Conservation (phyloP, 23 red algal genomes). For the Cyanidium caldarium region DNA sequence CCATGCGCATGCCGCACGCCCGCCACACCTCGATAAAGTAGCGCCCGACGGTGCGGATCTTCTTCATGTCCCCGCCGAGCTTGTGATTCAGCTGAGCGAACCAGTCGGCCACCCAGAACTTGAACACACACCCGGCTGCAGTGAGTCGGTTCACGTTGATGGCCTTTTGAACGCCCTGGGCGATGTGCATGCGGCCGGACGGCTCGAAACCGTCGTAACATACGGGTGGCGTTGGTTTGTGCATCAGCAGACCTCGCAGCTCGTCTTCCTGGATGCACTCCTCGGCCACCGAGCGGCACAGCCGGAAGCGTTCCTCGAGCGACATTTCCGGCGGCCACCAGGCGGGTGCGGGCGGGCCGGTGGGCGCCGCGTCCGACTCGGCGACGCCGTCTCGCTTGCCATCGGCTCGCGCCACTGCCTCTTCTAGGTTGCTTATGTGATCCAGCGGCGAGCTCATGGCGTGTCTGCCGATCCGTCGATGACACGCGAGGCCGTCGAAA, state of each 20-base stretch:
- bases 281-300: conserved; percentile 19
- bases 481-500: too few relatives aligned
- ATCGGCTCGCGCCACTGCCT: too few relatives aligned
- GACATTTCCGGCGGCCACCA: not conserved
- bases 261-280: conserved; percentile 24
- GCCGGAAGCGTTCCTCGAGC: conserved; percentile 1
- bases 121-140: conserved; percentile 58
- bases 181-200: conserved; percentile 86
- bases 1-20: conserved; percentile 96
- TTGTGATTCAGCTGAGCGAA: conserved; percentile 98
- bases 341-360: not conserved
- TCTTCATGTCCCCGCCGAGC: conserved; percentile 91
- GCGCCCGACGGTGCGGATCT: conserved; percentile 75
- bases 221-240: conserved; percentile 8
- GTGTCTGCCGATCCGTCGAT: too few relatives aligned
- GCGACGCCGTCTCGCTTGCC: too few relatives aligned
- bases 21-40: conserved; percentile 99
- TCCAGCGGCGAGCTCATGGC: too few relatives aligned
- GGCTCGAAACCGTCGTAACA: conserved; percentile 99
- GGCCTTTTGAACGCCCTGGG: conserved; percentile 84
- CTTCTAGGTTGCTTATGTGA: too few relatives aligned
- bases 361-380: not conserved
- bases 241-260: conserved; percentile 10
- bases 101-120: conserved; percentile 96
- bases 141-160: conserved; percentile 98